Evolutionary conservation across 495 filamentous ascomycete genomes (phyloP).

Genomic region (Penicillium crystallinum): DNA sequence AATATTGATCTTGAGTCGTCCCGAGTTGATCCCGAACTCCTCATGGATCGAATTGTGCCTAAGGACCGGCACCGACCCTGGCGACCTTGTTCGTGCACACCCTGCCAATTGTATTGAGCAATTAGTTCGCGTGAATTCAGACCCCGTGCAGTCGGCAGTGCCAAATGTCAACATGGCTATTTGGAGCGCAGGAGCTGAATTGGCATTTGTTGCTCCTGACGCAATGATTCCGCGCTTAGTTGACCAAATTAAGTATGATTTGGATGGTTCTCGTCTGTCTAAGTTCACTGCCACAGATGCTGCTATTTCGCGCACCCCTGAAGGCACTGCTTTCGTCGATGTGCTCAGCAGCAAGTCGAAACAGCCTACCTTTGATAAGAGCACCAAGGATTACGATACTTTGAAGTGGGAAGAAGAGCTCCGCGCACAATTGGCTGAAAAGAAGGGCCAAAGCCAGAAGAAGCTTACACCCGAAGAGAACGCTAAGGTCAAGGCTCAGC

Average conservation of each 20-base stretch:
- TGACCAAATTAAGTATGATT: slow-evolving; percentile 61
- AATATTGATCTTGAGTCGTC: slow-evolving; percentile 71
- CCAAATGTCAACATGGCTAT: slow-evolving; percentile 59
- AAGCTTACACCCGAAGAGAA: slow-evolving; percentile 87
- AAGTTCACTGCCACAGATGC: slow-evolving; percentile 78
- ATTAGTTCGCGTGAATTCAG: slow-evolving; percentile 34
- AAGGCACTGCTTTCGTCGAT: slow-evolving; percentile 83
- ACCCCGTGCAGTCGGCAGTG: slow-evolving; percentile 38
- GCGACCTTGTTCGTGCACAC: slow-evolving; percentile 56
- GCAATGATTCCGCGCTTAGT: slow-evolving; percentile 71
- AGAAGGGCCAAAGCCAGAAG: slow-evolving; percentile 83
- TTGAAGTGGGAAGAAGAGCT: slow-evolving; percentile 96
- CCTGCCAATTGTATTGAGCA: slow-evolving; percentile 47
- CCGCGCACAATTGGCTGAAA: slow-evolving; percentile 78
- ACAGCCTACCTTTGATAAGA: slow-evolving; percentile 66
- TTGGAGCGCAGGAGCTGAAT: slow-evolving; percentile 74
- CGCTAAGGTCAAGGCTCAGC: slow-evolving; percentile 83
- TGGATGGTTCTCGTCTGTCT: slow-evolving; percentile 60
- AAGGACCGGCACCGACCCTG: slow-evolving; percentile 73
- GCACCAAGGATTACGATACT: slow-evolving; percentile 86
- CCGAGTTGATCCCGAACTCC: slow-evolving; percentile 67
- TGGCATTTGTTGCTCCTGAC: slow-evolving; percentile 90
- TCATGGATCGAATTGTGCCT: slow-evolving; percentile 89
- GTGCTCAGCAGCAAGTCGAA: slow-evolving; percentile 75
- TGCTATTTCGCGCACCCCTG: slow-evolving; percentile 82